These are phyloP conservation scores for Nyssa sinensis DNA, from an alignment of 148 eudicot genomes.

Conservation along the genomic window DNA sequence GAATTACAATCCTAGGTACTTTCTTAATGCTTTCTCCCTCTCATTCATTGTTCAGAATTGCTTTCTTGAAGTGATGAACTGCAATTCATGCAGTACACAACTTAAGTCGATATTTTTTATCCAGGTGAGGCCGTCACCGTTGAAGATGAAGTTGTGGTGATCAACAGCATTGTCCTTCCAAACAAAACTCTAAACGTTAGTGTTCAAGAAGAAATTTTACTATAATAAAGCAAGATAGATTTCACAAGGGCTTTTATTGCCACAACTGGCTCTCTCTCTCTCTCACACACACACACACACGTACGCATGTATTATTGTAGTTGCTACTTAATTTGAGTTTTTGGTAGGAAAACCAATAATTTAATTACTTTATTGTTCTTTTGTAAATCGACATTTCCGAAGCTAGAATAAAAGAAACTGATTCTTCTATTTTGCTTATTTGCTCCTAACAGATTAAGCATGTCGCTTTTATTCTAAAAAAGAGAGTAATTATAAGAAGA, in stretches of 20 bases:
- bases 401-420: neutral
- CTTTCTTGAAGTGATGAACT: slow-evolving; percentile 1
- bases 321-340: neutral
- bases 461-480: neutral
- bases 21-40: neutral
- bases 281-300: neutral
- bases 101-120: slow-evolving; percentile 1
- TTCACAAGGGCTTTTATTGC: neutral
- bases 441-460: neutral
- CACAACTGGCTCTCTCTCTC: neutral
- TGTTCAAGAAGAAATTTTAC: slow-evolving; percentile 72
- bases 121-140: slow-evolving; percentile 67
- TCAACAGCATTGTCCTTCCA: slow-evolving; percentile 69
- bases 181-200: slow-evolving; percentile 83
- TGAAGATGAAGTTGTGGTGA: slow-evolving; percentile 72
- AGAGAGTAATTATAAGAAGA: too few relatives aligned
- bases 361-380: neutral
- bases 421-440: neutral
- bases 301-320: neutral
- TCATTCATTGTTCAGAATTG: slow-evolving; percentile 1
- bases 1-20: slow-evolving; percentile 70
- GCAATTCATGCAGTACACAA: neutral
- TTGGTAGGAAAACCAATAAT: neutral
- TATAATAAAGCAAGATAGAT: slow-evolving; percentile 26
- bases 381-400: neutral